Evolutionary conservation across 495 filamentous ascomycete species (phyloP), one percentile per base, ranked within the genome.

Genomic region (Antarctomyces pellizariae): DNA sequence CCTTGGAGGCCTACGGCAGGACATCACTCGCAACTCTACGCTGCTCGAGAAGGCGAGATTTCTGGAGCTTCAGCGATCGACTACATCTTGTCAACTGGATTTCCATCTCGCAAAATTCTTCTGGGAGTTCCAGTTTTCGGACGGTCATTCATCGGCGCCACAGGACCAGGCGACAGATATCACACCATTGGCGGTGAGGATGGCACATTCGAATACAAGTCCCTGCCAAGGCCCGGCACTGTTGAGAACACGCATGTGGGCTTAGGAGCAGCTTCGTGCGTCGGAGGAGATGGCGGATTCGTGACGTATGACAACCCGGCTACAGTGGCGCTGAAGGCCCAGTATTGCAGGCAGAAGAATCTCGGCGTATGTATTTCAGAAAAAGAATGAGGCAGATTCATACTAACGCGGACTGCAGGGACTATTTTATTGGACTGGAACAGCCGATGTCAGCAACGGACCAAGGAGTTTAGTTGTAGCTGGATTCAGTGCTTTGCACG

Each of bases 361-460:
- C 59, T 92, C 0, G 82, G 72, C 9, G 59, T 63, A 42, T 31
- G 58, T 51, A 10, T 9, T 4, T 15, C 22, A 6, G 12, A 10
- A 3, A 7, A 20, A 22, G 7, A 26, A 18, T 12, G 18, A 22
- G 8, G 5, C n/a, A 22, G 31, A 21, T 28, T 25, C 4, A 4
- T 29, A 26, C 29, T 9, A 18, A 5, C 16, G 11, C 21, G 26
- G 8, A 18, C 22, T 33, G 5, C 31, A 63, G 59, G 82, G 82
- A 0, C 48, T 92, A 18, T 91, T 89, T 44, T 92, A 83, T 47
- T 92, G 79, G 82, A 75, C 75, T 29, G 79, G 77, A n/a, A 73
- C 73, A 11, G 74, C 65, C 2, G 82, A 92, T 49, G 59, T 61
- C 3, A 60, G 59, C 34, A 66, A 49, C 26, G 51, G 59, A 23